Evolutionary conservation across 345 rosid genomes (phyloP), one percentile per base, ranked within the genome.

Genomic region (Geranium rotundifolium): DNA sequence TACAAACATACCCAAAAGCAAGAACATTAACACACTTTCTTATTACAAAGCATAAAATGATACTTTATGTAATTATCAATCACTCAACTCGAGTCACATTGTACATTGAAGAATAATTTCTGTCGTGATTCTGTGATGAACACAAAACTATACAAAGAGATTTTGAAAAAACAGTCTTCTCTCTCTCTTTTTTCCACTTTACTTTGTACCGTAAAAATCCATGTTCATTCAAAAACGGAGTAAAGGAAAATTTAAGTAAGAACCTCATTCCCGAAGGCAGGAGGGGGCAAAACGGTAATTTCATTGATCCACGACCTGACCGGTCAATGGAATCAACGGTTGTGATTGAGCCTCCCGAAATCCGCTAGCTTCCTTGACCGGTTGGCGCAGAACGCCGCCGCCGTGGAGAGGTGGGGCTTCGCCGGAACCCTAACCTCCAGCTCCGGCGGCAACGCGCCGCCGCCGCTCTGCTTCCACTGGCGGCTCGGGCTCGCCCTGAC

Each of bases 351-450:
- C 69, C 87, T 72, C 37, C 99, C 99, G 18, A 93, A 84, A 79
- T 88, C 95, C 5, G 81, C 91, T 18, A 90, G 88, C 79, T 95
- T 95, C 81, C 87, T 81, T 4, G 99, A 95, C 63, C 97, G 73
- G 68, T 85, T 95, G 4, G 77, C 90, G 68, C 82, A 76, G 70
- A 72, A 85, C 30, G 92, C 77, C 71, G 92, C 82, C 71, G 95
- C 96, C 57, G 80, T 67, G 0, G 95, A 84, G 6, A 88, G 73
- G 65, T 82, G 86, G 17, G 95, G 95, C 70, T 80, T 86, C 69
- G 17, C 79, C 59, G 89, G 65, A 0, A 41, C 67, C 60, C 87
- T 81, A 1, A 72, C 2, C 29, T 92, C 73, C 41, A 74, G 50
- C 7, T 87, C 96, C 62, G 91, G 72, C 55, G 75, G 73, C 61